Percentiles rank a stretch among this genome's conserved stretches.
Conservation (phyloP, 148 eudicot genomes). For the Rhododendron simsii region DNA sequence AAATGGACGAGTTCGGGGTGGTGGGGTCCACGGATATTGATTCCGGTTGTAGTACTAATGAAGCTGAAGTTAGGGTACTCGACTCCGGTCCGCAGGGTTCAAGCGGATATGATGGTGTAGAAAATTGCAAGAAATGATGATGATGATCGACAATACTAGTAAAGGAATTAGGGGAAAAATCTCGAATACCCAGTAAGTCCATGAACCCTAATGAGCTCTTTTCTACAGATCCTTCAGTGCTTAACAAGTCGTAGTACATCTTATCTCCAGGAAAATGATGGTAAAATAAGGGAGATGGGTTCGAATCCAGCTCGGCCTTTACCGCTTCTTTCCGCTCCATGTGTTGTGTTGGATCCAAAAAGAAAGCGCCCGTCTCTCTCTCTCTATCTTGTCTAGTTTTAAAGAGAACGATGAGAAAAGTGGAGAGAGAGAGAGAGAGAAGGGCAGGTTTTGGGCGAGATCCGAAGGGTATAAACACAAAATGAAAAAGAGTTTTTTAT, state of each 20-base stretch:
- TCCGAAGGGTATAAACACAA: constrained; percentile 2
- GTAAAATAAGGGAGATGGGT: constrained; percentile 1
- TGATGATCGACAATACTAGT: not conserved
- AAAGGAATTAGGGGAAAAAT: constrained; percentile 11
- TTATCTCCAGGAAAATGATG: constrained; percentile 5
- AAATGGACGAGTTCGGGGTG: constrained; percentile 58
- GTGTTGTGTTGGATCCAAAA: not conserved
- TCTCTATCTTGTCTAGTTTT: not conserved
- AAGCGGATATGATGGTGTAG: not conserved
- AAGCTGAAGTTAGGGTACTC: not conserved
- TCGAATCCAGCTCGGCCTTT: constrained; percentile 19
- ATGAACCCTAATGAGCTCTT: constrained; percentile 49
- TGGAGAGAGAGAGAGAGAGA: not conserved
- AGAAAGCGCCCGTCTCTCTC: not conserved
- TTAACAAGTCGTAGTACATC: not conserved
- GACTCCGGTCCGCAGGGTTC: not conserved
- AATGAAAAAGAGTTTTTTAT: not conserved
- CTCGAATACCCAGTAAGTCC: constrained; percentile 65
- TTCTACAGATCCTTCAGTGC: not conserved
- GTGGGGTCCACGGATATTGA: constrained; percentile 22
- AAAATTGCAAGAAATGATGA: not conserved
- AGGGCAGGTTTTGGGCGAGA: not conserved
- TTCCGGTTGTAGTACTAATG: too few species aligned
- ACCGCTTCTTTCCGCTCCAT: constrained; percentile 1
- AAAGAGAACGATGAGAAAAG: constrained; percentile 4